Base-by-base conservation (phyloP, 2,329 filamentous ascomycete species). In the Calonectria ilicicola region DNA sequence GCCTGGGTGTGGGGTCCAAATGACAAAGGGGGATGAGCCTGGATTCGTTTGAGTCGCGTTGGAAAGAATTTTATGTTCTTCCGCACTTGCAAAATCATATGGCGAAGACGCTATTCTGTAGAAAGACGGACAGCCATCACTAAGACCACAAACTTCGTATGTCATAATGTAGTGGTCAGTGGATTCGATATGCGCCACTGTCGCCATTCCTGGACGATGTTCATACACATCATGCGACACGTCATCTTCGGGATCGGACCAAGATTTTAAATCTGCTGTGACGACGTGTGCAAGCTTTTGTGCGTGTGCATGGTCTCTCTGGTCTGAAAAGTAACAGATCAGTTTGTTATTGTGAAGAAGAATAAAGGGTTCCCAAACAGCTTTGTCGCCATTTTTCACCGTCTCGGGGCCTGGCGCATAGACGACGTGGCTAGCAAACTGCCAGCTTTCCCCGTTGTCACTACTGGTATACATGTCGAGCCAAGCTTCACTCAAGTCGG, bases 211-310 rank as follows among this genome's bases (percentile, higher is more conserved):
- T 1, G 74, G 72, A 0, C 74, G 72, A 5, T 70, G 42, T 26
- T 32, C 44, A 2, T 73, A 69, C 0, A 23, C n/a, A 5, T 64
- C 82, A 76, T 92, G 91, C 2, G 74, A 44, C 10, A 89, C 85
- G 26, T 93, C 91, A 77, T 94, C 91, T 60, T 93, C 87, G 2
- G 88, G 83, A 0, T 86, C 78, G 17, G 87, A 86, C 92, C 92
- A 94, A n/a, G 81, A 88, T 51, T 84, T 82, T n/a, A 93, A 85
- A 78, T 94, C 91, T 2, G 82, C 85, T 0, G 89, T 87, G 10
- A 86, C 85, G 80, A 93, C 90, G 79, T 94, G 92, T 1, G 90
- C 87, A 47, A 94, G 86, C 49, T 76, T 76, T 38, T 76, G 75
- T 1, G 46, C 64, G 15, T 76, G 65, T 0, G 46, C 44, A 1